Evolutionary conservation across 2,329 filamentous ascomycete species (phyloP).

Genomic region (Bipolaris zeicola): DNA sequence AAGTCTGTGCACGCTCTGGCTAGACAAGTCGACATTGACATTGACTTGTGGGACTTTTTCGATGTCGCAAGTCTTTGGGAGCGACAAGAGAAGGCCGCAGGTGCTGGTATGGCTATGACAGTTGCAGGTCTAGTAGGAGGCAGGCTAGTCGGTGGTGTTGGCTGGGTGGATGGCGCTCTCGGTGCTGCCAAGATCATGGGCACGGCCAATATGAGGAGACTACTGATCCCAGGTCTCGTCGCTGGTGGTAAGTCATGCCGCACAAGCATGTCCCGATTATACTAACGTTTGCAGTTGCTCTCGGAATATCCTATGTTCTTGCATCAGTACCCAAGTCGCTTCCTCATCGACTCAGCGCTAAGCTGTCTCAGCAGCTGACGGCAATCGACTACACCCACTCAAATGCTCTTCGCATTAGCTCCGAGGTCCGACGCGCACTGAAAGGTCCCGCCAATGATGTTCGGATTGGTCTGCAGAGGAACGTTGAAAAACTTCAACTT

Average conservation of each 20-base stretch:
- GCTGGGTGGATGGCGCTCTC: conserved; percentile 87
- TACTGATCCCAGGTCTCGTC: conserved; percentile 80
- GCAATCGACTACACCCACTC: conserved; percentile 90
- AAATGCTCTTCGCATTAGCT: conserved; percentile 83
- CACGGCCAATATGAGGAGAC: conserved; percentile 76
- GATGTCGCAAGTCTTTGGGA: conserved; percentile 83
- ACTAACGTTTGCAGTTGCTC: conserved; percentile 60
- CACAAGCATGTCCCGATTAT: neutral
- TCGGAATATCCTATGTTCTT: conserved; percentile 80
- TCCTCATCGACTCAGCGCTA: conserved; percentile 80
- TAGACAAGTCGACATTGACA: conserved; percentile 82
- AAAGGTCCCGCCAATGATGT: conserved; percentile 87
- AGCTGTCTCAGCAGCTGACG: conserved; percentile 79
- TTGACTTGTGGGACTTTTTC: conserved; percentile 92
- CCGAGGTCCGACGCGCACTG: conserved; percentile 85
- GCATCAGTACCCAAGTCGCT: conserved; percentile 88
- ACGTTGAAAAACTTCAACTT: conserved; percentile 78
- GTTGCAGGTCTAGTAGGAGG: conserved; percentile 84
- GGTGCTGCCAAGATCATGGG: conserved; percentile 81
- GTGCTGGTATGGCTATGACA: conserved; percentile 93
- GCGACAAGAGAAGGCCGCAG: conserved; percentile 90
- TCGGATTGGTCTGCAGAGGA: conserved; percentile 79
- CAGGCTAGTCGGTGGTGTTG: conserved; percentile 78
- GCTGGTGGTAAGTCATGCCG: conserved; percentile 69
- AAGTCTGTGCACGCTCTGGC: conserved; percentile 80